Evolutionary conservation across 805 yeast species (phyloP).

Genomic region (Metschnikowia vanudenii): DNA sequence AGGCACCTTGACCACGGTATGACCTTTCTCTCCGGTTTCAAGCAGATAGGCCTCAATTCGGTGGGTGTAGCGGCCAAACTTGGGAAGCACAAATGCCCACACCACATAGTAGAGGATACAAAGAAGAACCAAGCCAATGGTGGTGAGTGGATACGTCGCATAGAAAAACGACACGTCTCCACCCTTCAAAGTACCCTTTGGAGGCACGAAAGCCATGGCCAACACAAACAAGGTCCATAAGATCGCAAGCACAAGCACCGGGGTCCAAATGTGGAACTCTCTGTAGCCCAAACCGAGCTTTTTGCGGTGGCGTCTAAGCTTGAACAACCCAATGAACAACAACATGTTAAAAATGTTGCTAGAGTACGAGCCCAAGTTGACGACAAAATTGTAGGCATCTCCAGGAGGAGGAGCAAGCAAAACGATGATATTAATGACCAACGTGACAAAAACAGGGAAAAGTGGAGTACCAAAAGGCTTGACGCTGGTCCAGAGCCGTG

Average conservation of each 20-base stretch:
- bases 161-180: conserved; percentile 44
- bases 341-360: conserved; percentile 29
- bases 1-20: conserved; percentile 38
- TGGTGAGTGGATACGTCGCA: conserved; percentile 41
- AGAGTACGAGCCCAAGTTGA: conserved; percentile 31
- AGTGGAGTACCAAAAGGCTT: conserved; percentile 32
- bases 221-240: conserved; percentile 38
- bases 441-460: conserved; percentile 26
- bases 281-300: conserved; percentile 17
- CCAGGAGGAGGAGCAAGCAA: conserved; percentile 36
- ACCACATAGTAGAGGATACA: conserved; percentile 36
- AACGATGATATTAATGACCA: conserved; percentile 26
- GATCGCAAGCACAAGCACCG: conserved; percentile 31
- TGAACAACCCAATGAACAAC: conserved; percentile 27
- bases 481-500: conserved; percentile 11
- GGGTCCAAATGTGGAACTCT: conserved; percentile 21
- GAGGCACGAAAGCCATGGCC: conserved; percentile 44
- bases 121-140: conserved; percentile 32
- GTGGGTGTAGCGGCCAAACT: conserved; percentile 30
- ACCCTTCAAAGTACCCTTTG: conserved; percentile 39
- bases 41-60: conserved; percentile 29
- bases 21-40: conserved; percentile 40
- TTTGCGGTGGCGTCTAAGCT: conserved; percentile 31
- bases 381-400: conserved; percentile 33
- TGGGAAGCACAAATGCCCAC: conserved; percentile 39